A percentile compares a stretch with the other conserved stretches of the same genome.
Evolutionary conservation across 352 stramenopile genomes (phyloP).

Genomic region (Phytophthora kernoviae): DNA sequence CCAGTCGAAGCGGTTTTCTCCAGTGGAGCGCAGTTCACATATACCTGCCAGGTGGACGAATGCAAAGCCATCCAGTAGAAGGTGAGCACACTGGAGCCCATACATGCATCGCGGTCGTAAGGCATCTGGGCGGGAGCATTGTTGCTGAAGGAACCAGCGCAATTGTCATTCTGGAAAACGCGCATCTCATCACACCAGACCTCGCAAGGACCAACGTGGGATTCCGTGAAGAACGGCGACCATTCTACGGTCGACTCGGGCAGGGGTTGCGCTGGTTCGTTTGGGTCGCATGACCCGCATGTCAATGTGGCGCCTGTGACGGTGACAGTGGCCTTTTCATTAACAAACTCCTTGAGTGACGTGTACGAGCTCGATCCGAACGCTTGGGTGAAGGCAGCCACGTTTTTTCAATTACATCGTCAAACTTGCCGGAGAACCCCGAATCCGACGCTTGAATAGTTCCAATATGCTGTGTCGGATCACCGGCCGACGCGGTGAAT

Average conservation of each 20-base stretch:
- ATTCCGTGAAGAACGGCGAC: slow-evolving; percentile 19
- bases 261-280: slow-evolving; percentile 16
- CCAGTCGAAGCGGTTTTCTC: slow-evolving; percentile 2
- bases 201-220: slow-evolving; percentile 36
- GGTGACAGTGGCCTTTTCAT: background rate
- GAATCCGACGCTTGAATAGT: slow-evolving; percentile 12
- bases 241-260: slow-evolving; percentile 12
- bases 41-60: slow-evolving; percentile 28
- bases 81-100: slow-evolving; percentile 15
- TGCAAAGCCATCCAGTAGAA: slow-evolving; percentile 37
- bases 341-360: slow-evolving; percentile 11
- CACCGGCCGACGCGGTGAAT: slow-evolving; percentile 6
- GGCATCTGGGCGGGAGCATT: slow-evolving; percentile 20
- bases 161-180: slow-evolving; percentile 18
- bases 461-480: slow-evolving; percentile 11
- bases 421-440: slow-evolving; percentile 3
- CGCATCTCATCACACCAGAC: slow-evolving; percentile 38
- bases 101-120: slow-evolving; percentile 25
- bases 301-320: background rate
- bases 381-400: slow-evolving; percentile 8
- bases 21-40: slow-evolving; percentile 11
- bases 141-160: slow-evolving; percentile 16
- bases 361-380: slow-evolving; percentile 9
- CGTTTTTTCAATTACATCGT: slow-evolving; percentile 5
- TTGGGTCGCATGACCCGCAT: slow-evolving; percentile 11